These are phyloP conservation scores for Holtermannia corniformis DNA, from an alignment of 768 basidiomycete species.

Conservation along the genomic window DNA sequence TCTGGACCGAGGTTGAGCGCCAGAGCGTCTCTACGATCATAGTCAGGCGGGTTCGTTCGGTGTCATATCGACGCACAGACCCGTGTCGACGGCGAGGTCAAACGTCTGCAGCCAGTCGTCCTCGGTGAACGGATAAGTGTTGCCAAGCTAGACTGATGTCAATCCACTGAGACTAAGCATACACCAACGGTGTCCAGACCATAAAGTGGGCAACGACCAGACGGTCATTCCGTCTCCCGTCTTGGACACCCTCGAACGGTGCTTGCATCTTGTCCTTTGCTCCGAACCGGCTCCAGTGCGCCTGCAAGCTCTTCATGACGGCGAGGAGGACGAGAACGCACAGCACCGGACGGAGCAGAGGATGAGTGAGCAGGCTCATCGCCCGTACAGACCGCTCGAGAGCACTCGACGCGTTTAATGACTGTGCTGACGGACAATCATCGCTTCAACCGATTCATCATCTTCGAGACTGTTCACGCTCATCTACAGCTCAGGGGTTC, in stretches of 20 bases:
- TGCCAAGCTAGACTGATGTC: conserved; percentile 32
- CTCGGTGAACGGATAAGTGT: conserved; percentile 36
- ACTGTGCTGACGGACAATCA: neutral
- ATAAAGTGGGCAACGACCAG: conserved; percentile 41
- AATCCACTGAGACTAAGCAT: conserved; percentile 8
- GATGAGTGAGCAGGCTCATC: conserved; percentile 2
- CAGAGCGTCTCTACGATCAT: conserved; percentile 29
- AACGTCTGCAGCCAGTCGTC: conserved; percentile 31
- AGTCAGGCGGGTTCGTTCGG: neutral
- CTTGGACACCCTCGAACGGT: neutral
- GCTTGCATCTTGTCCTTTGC: neutral
- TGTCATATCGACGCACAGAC: conserved; percentile 15
- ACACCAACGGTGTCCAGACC: no score
- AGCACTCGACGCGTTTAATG: neutral
- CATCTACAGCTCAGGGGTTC: neutral
- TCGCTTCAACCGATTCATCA: no score
- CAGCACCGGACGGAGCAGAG: conserved; percentile 7
- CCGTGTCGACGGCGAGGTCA: conserved; percentile 30
- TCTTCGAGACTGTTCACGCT: neutral
- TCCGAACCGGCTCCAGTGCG: conserved; percentile 3
- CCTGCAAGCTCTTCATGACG: conserved; percentile 2
- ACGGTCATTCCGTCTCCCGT: neutral
- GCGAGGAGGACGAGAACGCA: neutral
- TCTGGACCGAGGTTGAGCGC: conserved; percentile 41
- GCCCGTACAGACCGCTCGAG: neutral